Evolutionary conservation across 768 basidiomycete genomes (phyloP).

Genomic region (Boletus vinaceobasis): DNA sequence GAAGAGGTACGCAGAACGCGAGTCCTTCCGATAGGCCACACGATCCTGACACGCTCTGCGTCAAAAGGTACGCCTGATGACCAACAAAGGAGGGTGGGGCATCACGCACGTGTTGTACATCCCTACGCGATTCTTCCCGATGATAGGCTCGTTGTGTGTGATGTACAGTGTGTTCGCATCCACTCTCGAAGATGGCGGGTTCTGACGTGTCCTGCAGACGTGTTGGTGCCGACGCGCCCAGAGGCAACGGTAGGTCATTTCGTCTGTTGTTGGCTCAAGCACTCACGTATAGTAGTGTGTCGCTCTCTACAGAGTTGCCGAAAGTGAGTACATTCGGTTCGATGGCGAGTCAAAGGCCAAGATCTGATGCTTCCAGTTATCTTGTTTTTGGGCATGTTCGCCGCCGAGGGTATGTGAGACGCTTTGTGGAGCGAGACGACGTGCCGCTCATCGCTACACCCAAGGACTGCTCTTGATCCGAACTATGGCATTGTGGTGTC

Average conservation of each 20-base stretch:
- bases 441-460: not conserved
- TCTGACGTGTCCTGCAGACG: not conserved
- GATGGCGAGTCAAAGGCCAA: not conserved
- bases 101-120: slow-evolving; percentile 12
- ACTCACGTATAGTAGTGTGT: slow-evolving; percentile 2
- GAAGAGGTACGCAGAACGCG: slow-evolving; percentile 4
- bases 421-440: not conserved
- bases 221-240: not conserved
- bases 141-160: slow-evolving; percentile 3
- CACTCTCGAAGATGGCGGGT: not conserved
- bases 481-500: slow-evolving; percentile 7
- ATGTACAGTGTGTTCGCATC: slow-evolving; percentile 1
- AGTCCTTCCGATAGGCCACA: too few relatives aligned
- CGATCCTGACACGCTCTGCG: not conserved
- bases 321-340: not conserved
- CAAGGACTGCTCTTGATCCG: slow-evolving; percentile 14
- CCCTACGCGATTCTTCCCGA: slow-evolving; percentile 8
- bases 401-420: slow-evolving; percentile 5
- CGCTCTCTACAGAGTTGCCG: slow-evolving; percentile 5
- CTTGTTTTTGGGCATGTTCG: slow-evolving; percentile 4
- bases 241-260: not conserved
- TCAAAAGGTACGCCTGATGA: slow-evolving; percentile 6
- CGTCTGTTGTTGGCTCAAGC: not conserved
- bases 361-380: not conserved
- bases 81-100: not conserved